Percentiles rank a stretch among this genome's conserved stretches.
Evolutionary conservation across 2,329 filamentous ascomycete species (phyloP).

Genomic region (Aspergillus tubingensis): DNA sequence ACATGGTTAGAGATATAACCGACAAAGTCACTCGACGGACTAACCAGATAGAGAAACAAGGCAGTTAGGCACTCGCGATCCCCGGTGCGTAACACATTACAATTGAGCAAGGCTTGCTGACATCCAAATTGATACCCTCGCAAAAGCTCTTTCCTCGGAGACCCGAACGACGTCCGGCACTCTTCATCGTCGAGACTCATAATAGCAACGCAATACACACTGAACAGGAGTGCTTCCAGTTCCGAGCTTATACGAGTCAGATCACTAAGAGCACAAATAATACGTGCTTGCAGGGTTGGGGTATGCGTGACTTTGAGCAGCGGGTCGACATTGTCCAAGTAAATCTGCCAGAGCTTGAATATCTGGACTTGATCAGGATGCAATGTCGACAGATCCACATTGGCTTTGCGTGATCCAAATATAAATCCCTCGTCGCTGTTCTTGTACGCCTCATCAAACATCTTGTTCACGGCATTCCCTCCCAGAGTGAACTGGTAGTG

Average conservation of each 20-base stretch:
- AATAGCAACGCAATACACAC: conserved; percentile 62
- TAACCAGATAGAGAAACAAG: conserved; percentile 57
- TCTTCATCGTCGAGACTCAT: conserved; percentile 59
- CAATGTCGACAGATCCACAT: conserved; percentile 50
- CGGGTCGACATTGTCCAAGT: conserved; percentile 69
- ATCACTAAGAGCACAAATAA: conserved; percentile 63
- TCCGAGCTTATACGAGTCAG: conserved; percentile 56
- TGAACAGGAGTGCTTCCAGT: conserved; percentile 69
- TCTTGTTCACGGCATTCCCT: conserved; percentile 44
- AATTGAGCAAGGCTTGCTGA: conserved; percentile 51
- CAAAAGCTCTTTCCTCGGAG: conserved; percentile 42
- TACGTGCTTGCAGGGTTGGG: conserved; percentile 63
- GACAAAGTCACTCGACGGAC: conserved; percentile 18
- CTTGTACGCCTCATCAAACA: conserved; percentile 49
- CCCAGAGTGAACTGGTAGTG: conserved; percentile 32
- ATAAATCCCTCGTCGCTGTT: conserved; percentile 53
- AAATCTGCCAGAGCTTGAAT: conserved; percentile 62
- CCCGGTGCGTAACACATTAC: conserved; percentile 42
- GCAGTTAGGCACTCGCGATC: conserved; percentile 54
- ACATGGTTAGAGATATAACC: conserved; percentile 27
- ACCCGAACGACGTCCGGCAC: conserved; percentile 46
- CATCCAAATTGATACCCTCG: conserved; percentile 48
- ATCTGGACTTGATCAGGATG: conserved; percentile 68
- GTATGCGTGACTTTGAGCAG: conserved; percentile 69
- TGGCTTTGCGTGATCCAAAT: conserved; percentile 49